A percentile compares a stretch with the other conserved stretches of the same genome.
Evolutionary conservation across 352 stramenopile species (phyloP).

Genomic region (Achlya hypogyna): DNA sequence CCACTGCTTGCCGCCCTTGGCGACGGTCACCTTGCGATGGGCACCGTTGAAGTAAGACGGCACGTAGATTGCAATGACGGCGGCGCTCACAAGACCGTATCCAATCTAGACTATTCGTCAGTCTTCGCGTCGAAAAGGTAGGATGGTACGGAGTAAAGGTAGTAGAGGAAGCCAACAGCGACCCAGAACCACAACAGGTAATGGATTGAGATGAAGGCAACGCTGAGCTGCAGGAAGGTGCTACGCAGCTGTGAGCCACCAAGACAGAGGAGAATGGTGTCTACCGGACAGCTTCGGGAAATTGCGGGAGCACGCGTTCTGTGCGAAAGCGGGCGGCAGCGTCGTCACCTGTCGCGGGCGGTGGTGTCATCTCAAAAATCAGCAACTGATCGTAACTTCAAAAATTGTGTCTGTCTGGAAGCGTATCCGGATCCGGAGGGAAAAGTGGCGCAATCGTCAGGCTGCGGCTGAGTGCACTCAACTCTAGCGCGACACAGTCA

Average conservation of each 20-base stretch:
- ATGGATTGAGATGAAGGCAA: constrained; percentile 58
- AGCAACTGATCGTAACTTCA: too few relatives aligned
- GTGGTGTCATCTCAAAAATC: too few relatives aligned
- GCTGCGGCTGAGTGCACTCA: too few relatives aligned
- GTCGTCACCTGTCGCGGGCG: too few relatives aligned
- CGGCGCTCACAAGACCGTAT: constrained; percentile 40
- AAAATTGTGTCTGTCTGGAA: too few relatives aligned
- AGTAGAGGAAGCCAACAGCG: constrained; percentile 43
- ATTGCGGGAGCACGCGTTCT: not conserved
- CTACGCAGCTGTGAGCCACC: not conserved
- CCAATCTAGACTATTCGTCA: constrained; percentile 25
- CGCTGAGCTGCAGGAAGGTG: not conserved
- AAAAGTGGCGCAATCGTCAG: too few relatives aligned
- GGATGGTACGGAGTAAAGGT: constrained; percentile 21
- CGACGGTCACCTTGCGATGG: constrained; percentile 33
- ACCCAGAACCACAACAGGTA: constrained; percentile 54
- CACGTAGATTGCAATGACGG: constrained; percentile 53
- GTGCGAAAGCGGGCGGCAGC: not conserved
- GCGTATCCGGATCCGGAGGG: too few relatives aligned
- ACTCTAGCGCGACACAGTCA: too few relatives aligned
- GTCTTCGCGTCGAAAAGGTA: not conserved
- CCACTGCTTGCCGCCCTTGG: constrained; percentile 33
- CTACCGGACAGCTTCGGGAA: not conserved
- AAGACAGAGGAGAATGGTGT: not conserved
- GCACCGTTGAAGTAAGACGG: constrained; percentile 48